A percentile compares a stretch with the other conserved stretches of the same genome.
Evolutionary conservation across 495 filamentous ascomycete genomes (phyloP).

Genomic region (Tuber borchii): DNA sequence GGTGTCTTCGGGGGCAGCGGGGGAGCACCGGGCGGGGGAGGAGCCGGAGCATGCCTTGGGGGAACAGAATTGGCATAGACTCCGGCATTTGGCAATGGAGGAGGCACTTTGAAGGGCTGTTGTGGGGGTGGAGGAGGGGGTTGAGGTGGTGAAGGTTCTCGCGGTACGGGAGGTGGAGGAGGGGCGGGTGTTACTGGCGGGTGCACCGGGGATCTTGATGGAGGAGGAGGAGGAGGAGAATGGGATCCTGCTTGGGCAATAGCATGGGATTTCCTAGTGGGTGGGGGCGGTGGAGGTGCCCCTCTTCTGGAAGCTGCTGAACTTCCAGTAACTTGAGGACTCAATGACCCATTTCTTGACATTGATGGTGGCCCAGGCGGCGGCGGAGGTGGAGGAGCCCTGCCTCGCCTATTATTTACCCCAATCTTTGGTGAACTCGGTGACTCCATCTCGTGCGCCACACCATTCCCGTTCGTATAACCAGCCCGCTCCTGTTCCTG

Average conservation of each 20-base stretch:
- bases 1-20: slow-evolving; percentile 57
- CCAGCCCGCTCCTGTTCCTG: slow-evolving; percentile 87
- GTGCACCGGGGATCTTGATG: slow-evolving; percentile 18
- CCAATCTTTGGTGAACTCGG: slow-evolving; percentile 25
- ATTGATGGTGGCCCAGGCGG: slow-evolving; percentile 46
- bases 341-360: slow-evolving; percentile 47
- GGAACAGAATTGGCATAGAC: slow-evolving; percentile 51
- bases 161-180: slow-evolving; percentile 9
- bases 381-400: slow-evolving; percentile 55
- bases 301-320: slow-evolving; percentile 59
- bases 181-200: slow-evolving; percentile 5
- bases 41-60: slow-evolving; percentile 18
- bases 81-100: slow-evolving; percentile 77
- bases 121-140: slow-evolving; percentile 20
- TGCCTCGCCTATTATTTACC: slow-evolving; percentile 50
- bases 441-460: slow-evolving; percentile 17
- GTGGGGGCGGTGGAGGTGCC: slow-evolving; percentile 77
- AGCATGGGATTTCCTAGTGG: slow-evolving; percentile 59
- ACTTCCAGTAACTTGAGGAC: slow-evolving; percentile 61
- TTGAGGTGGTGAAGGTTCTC: slow-evolving; percentile 14
- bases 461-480: slow-evolving; percentile 65
- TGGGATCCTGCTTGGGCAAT: slow-evolving; percentile 20
- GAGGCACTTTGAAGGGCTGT: slow-evolving; percentile 53
- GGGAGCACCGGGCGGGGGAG: slow-evolving; percentile 24
- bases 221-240: slow-evolving; percentile 26